Percentiles rank a stretch among this genome's conserved stretches.
These are phyloP conservation scores for Spizellomyces punctatus DNA, from an alignment of 192 early-diverging fungal species.

Conservation along the genomic window DNA sequence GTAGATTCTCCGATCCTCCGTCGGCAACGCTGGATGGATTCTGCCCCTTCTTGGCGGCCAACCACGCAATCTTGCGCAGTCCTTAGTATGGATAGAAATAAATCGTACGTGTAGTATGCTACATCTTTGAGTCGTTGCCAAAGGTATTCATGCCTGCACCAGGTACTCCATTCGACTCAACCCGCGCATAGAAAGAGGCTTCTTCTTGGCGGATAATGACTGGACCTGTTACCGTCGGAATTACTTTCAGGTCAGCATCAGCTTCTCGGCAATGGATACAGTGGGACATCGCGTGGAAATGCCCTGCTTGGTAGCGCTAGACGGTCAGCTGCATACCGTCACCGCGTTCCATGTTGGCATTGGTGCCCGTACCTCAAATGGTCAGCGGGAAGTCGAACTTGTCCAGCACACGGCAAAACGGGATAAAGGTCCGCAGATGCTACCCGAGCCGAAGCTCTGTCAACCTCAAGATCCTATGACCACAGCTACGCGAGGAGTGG, in stretches of 20 bases:
- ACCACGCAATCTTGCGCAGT: slow-evolving; percentile 13
- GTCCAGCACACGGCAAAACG: slow-evolving; percentile 94
- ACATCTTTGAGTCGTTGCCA: neutral
- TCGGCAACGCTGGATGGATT: neutral
- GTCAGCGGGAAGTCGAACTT: slow-evolving; percentile 76
- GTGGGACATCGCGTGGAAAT: slow-evolving; percentile 43
- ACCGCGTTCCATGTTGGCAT: slow-evolving; percentile 75
- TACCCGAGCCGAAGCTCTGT: slow-evolving; percentile 39
- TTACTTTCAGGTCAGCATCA: slow-evolving; percentile 83
- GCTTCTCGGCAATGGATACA: slow-evolving; percentile 73
- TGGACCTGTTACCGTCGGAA: slow-evolving; percentile 97
- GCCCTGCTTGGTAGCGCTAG: slow-evolving; percentile 74
- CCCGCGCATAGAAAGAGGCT: slow-evolving; percentile 88
- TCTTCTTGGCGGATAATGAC: slow-evolving; percentile 82
- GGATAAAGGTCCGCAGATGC: slow-evolving; percentile 88
- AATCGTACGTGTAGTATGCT: slow-evolving; percentile 6
- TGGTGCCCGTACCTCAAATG: slow-evolving; percentile 69
- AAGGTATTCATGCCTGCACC: no score
- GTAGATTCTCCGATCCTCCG: no score
- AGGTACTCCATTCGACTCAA: slow-evolving; percentile 57
- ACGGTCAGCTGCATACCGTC: slow-evolving; percentile 73
- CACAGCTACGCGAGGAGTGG: slow-evolving; percentile 5
- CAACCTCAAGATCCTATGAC: slow-evolving; percentile 16
- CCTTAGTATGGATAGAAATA: slow-evolving; percentile 18
- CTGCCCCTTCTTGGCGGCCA: slow-evolving; percentile 12